A percentile compares a stretch with the other conserved stretches of the same genome.
Evolutionary conservation across 805 yeast species (phyloP).

Genomic region (Pichia manshurica): DNA sequence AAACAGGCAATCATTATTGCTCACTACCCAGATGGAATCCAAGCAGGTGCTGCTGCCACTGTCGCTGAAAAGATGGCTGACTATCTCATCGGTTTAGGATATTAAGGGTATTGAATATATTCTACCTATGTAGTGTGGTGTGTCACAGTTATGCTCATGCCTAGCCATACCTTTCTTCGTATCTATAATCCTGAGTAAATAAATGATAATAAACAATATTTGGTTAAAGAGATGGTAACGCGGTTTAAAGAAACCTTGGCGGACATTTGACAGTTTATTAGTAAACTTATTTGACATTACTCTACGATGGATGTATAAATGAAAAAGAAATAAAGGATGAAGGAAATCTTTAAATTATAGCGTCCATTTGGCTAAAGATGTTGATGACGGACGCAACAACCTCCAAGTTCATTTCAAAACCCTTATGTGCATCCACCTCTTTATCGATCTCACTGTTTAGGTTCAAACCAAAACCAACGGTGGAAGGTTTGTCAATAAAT

Average conservation of each 20-base stretch:
- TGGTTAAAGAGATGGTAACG: too few species aligned
- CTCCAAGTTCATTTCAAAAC: constrained; percentile 67
- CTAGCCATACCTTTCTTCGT: background rate
- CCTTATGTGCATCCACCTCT: constrained; percentile 47
- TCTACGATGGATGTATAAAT: too few species aligned
- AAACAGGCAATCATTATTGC: constrained; percentile 88
- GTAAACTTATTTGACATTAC: too few species aligned
- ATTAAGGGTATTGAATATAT: constrained; percentile 45
- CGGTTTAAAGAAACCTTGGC: too few species aligned
- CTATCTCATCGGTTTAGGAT: constrained; percentile 82
- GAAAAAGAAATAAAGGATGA: too few species aligned
- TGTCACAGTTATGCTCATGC: too few species aligned
- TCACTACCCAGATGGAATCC: constrained; percentile 89
- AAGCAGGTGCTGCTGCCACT: constrained; percentile 91
- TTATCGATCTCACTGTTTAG: constrained; percentile 43
- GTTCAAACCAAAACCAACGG: constrained; percentile 68
- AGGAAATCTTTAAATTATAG: constrained; percentile 48
- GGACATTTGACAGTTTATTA: too few species aligned
- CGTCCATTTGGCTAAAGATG: constrained; percentile 89
- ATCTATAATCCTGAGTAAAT: too few species aligned
- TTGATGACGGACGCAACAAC: constrained; percentile 87
- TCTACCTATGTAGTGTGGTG: background rate
- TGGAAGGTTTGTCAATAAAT: constrained; percentile 50
- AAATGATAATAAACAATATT: too few species aligned
- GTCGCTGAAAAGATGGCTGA: constrained; percentile 95